Conservation (phyloP, 1,284 basidiomycete genomes). For the Puccinia polysora region DNA sequence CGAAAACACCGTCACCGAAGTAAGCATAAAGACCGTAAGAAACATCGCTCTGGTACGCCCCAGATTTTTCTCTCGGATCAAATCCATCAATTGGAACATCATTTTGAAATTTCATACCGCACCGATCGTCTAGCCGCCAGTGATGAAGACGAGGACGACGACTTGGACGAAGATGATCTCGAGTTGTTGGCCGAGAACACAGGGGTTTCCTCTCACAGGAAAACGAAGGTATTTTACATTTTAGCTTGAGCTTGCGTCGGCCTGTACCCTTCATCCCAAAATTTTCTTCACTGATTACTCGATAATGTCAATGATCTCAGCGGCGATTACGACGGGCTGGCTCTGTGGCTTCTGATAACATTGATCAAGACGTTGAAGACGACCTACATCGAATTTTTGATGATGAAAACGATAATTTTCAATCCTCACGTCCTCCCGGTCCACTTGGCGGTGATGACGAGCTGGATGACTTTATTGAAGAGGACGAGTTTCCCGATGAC, state of each 20-base stretch:
- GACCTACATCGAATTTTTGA: constrained; percentile 44
- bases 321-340: constrained; percentile 53
- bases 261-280: neutral
- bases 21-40: constrained; percentile 41
- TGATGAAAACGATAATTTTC: constrained; percentile 32
- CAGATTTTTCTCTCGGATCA: neutral
- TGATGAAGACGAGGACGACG: constrained; percentile 59
- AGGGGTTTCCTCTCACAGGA: constrained; percentile 58
- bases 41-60: constrained; percentile 37
- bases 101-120: neutral
- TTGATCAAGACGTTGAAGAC: constrained; percentile 52
- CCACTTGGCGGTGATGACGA: constrained; percentile 34
- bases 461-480: constrained; percentile 43
- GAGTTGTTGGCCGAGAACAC: constrained; percentile 93
- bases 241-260: neutral
- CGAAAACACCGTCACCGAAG: constrained; percentile 34
- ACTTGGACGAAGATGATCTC: constrained; percentile 90
- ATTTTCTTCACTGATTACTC: constrained; percentile 52
- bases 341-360: constrained; percentile 70
- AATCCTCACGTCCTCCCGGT: constrained; percentile 23
- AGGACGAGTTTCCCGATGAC: constrained; percentile 43
- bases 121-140: constrained; percentile 11
- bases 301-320: constrained; percentile 56
- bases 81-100: neutral
- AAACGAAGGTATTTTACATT: constrained; percentile 45